Percentiles rank a stretch among this genome's conserved stretches.
Evolutionary conservation across 2,329 filamentous ascomycete genomes (phyloP).

Genomic region (Didymella pinodella): DNA sequence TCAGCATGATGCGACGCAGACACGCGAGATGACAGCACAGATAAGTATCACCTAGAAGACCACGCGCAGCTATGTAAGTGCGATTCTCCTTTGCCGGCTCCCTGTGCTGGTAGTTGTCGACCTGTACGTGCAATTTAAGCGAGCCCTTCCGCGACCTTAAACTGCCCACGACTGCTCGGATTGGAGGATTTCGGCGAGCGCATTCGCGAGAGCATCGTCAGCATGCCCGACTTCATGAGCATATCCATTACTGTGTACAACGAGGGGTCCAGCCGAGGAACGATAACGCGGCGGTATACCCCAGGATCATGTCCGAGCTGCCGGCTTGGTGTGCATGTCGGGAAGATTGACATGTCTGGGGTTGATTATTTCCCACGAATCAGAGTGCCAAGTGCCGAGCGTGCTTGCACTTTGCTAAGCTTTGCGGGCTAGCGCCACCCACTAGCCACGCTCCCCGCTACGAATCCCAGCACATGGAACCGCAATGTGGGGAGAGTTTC

Average conservation of each 20-base stretch:
- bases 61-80: background rate
- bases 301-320: conserved; percentile 9
- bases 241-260: background rate
- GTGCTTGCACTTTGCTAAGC: conserved; percentile 2
- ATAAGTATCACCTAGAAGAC: background rate
- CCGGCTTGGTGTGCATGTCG: conserved; percentile 7
- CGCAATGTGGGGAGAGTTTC: conserved; percentile 16
- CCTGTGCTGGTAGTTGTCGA: background rate
- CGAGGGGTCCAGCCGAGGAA: background rate
- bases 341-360: conserved; percentile 8
- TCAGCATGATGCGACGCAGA: no score
- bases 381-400: conserved; percentile 10
- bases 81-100: background rate
- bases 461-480: background rate
- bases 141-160: background rate
- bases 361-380: conserved; percentile 12
- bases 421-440: conserved; percentile 7
- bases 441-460: conserved; percentile 2
- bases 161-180: conserved; percentile 1
- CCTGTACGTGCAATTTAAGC: no score
- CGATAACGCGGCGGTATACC: background rate
- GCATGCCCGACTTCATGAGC: background rate
- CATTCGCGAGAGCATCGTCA: conserved; percentile 1
- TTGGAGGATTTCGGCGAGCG: background rate
- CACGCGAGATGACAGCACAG: background rate